Base-by-base conservation (phyloP, 257 asterid species). In the Solanum verrucosum region DNA sequence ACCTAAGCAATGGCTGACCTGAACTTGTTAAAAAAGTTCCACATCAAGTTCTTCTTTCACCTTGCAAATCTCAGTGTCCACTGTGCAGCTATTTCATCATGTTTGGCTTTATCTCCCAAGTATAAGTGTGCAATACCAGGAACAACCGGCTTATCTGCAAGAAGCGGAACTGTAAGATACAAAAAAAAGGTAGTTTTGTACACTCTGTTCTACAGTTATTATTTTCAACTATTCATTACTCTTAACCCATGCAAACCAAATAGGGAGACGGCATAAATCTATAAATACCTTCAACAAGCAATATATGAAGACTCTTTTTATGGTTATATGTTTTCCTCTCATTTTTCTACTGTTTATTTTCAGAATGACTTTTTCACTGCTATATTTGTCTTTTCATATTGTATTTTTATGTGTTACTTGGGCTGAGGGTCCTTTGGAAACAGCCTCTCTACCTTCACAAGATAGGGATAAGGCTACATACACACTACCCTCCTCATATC, bases 21-120 rank as follows among this genome's bases (percentile, higher is more conserved):
- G 85, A 81, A 81, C 65, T 44, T 44, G 23, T 31, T 81, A 29
- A 81, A 31, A 29, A 9, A 46, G 38, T 29, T 49, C 85, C 29
- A 27, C 44, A 81, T 81, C 33, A 37, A 29, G 37, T 44, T 85
- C 82, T 40, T 46, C 82, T 68, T 60, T 90, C 90, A 96, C 92
- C 90, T 94, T 40, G 99, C 98, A 77, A 97, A 95, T 29, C 98
- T 92, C 87, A 83, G 90, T 29, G 98, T 96, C 98, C 99, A 96
- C 90, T 97, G 95, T 14, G 94, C 92, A 77, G 99, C 99, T 56
- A 93, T 42, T 84, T 93, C 93, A 49, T 97, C 98, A 33, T 97
- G 99, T 89, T 93, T 96, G 20, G 81, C 94, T 89, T 93, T 92
- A 89, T 97, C 98, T 7, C 91, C 92, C 91, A 95, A 90, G 93